These are phyloP conservation scores for Acanthamoeba rhysodes DNA, from an alignment of 208 protist genomes.

Conservation along the genomic window DNA sequence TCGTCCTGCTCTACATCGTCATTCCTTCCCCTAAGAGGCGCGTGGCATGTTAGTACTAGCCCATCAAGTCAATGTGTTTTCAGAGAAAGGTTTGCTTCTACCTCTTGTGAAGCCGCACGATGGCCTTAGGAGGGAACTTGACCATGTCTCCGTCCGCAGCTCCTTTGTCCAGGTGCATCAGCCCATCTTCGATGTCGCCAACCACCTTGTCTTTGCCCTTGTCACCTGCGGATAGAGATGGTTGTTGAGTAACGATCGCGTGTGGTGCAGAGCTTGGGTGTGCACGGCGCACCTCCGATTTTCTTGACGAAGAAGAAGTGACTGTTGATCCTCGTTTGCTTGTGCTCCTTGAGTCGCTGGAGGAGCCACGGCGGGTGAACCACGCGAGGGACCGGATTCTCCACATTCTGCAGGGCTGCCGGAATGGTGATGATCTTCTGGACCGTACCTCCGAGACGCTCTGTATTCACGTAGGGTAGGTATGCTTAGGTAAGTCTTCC, in stretches of 20 bases:
- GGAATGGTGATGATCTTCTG: constrained; percentile 99
- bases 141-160: constrained; percentile 7
- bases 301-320: constrained; percentile 78
- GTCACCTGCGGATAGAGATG: neutral
- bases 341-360: constrained; percentile 91
- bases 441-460: constrained; percentile 96
- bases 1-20: constrained; percentile 45
- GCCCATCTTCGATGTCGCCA: constrained; percentile 84
- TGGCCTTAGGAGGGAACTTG: constrained; percentile 63
- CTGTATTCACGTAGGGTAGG: neutral
- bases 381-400: constrained; percentile 98
- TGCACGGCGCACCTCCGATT: neutral
- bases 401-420: constrained; percentile 97
- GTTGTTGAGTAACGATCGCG: too few relatives aligned
- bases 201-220: neutral
- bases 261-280: neutral
- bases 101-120: constrained; percentile 71
- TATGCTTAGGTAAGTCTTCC: neutral
- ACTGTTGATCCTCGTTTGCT: constrained; percentile 78
- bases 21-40: neutral
- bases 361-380: constrained; percentile 98
- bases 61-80: neutral
- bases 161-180: constrained; percentile 46
- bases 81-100: neutral
- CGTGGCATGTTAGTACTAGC: neutral